Evolutionary conservation across 2,329 filamentous ascomycete genomes (phyloP).

Genomic region (Colletotrichum liaoningense): DNA sequence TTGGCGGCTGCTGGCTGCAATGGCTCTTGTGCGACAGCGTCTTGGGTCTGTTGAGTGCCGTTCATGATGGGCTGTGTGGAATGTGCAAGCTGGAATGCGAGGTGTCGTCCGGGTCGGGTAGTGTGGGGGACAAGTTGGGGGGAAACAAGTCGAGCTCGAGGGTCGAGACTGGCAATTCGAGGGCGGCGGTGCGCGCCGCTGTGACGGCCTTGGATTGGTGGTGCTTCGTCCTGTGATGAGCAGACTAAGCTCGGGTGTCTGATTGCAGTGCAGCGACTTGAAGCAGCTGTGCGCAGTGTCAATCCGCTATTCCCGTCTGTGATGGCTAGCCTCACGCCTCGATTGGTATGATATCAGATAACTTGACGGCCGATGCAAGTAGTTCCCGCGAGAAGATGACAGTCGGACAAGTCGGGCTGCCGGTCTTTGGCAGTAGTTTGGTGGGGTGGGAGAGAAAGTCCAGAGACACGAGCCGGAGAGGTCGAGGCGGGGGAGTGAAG

Average conservation of each 20-base stretch:
- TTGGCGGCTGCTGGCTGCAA: slow-evolving; percentile 25
- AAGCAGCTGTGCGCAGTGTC: slow-evolving; percentile 8
- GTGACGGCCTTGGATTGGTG: slow-evolving; percentile 12
- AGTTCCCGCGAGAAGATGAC: not conserved
- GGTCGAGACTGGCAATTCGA: not conserved
- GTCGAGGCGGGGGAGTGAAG: not conserved
- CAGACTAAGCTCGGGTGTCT: slow-evolving; percentile 9
- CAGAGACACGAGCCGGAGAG: not conserved
- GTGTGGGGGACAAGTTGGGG: slow-evolving; percentile 14
- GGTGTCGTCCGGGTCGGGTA: not conserved
- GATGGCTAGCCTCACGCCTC: not conserved
- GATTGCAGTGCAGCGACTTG: slow-evolving; percentile 12
- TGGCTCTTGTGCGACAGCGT: slow-evolving; percentile 28
- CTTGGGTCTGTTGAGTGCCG: slow-evolving; percentile 32
- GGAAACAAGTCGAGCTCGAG: not conserved
- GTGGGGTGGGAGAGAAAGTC: not conserved
- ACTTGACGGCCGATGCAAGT: not conserved
- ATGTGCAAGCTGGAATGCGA: slow-evolving; percentile 8
- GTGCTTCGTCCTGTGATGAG: slow-evolving; percentile 21
- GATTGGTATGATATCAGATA: not conserved
- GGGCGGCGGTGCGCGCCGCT: slow-evolving; percentile 10
- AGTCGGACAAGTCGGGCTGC: not conserved
- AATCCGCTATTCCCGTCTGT: not conserved
- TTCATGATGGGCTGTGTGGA: slow-evolving; percentile 30
- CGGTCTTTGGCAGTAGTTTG: not conserved